Evolutionary conservation across 208 protist species (phyloP), one percentile per base, ranked within the genome.

Genomic region (Wallacemonas collosoma): DNA sequence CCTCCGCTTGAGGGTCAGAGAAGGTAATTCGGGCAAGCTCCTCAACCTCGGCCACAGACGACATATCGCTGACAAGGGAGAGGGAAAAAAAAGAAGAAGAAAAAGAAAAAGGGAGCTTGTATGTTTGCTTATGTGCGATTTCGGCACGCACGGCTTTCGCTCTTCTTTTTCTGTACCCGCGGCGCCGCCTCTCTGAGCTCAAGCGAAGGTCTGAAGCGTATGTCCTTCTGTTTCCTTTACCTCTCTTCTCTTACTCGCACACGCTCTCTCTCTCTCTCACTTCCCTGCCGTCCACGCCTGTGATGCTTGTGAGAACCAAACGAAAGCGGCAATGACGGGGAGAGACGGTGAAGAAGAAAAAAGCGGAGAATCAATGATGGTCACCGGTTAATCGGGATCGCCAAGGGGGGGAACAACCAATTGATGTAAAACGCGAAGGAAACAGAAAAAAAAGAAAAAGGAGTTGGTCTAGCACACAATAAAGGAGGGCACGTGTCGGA

Each of bases 1-100:
- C 72, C 9, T 63, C 57, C 1, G 79, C 67, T 58, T 94, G 86
- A 0, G 80, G 73, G 73, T 73, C 87, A 9, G 86, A 75, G 80
- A 90, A 96, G 69, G 93, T 83, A 55, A 79, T 77, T 67, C 90
- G 84, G 36, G 90, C 77, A n/a, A 90, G 68, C 50, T 68, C 70
- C 71, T 96, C 81, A 50, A 96, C 74, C 72, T 92, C 85, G 8
- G 76, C 71, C 15, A 95, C 82, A 3, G 79, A 83, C 5, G 76
- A 70, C 85, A 89, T 89, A 11, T 12, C 69, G 3, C 15, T 53
- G 38, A 8, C 17, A 64, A 11, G 58, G 39, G 9, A 64, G 6
- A 17, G 38, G 58, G 17, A 67, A 50, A 69, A n/a, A 71, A 50
- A 60, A 56, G 3, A 68, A 50, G 61, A 61, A 60, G 1, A 17